Base-by-base conservation (phyloP, 1,284 basidiomycete species). In the Melanopsichium pennsylvanicum region DNA sequence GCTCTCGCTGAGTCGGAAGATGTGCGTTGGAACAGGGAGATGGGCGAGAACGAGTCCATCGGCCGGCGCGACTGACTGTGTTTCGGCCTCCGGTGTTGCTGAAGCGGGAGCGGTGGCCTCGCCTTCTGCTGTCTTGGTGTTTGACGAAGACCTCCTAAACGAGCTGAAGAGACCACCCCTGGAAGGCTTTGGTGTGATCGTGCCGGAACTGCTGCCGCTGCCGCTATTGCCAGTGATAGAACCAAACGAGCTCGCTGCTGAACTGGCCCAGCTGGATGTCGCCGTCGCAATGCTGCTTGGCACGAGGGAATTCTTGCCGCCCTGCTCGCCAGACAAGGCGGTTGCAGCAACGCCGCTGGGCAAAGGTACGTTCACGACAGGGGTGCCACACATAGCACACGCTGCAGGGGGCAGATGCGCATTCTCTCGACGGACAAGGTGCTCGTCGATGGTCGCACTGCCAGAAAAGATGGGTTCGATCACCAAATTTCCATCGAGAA, bases 401-500 rank as follows among this genome's bases (percentile, higher is more conserved):
- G 71, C 70, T 13, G 72, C 75, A 8, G 79, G 75, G 2, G 79
- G 72, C 3, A 74, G 37, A 23, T 68, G 57, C 1, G 70, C 64
- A 37, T 75, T 67, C 38, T 74, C 66, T 21, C 38, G 45, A 7
- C 78, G 74, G 9, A 81, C 49, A 10, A 42, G 62, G 12, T 67
- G 61, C 39, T 75, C 70, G 41, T 81, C 76, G 13, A 61, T 39
- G 15, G 66, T 38, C n/a, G 60, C 70, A 36, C 80, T 78, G 16
- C 75, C 77, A 85, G 83, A 73, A 42, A 80, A 80, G 36, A 94
- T 86, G n/a, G 95, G 94, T 78, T 97, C 95, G 50, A 98, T 90
- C 13, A 88, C 87, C 10, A 98, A 85, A 74, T 93, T 90, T 2
- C 93, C 93, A 12, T 87, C 87, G 67, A 97, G 87, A 52, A 98